phyloP scores from a whole-genome alignment of 2,329 filamentous ascomycete genomes.

The Pseudogymnoascus verrucosus region DNA sequence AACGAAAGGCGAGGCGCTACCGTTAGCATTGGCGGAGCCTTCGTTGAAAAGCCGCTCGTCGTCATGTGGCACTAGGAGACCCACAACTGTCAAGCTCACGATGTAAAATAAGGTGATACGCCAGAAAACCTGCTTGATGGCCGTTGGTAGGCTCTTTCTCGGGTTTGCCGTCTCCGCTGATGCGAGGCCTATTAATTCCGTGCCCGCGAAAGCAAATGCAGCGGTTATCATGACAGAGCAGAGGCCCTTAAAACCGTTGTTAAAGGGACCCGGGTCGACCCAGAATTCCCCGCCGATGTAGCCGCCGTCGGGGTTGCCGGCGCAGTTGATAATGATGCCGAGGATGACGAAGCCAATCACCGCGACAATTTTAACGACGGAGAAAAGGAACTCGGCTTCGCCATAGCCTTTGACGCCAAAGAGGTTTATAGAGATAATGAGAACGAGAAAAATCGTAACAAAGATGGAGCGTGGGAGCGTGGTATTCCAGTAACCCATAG shows the following conservation, averaged over 20 bases:
- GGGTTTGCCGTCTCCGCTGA: slow-evolving; percentile 72
- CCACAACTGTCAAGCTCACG: slow-evolving; percentile 70
- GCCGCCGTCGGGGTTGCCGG: slow-evolving; percentile 41
- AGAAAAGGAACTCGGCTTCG: slow-evolving; percentile 82
- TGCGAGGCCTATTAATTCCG: slow-evolving; percentile 67
- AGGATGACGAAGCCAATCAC: slow-evolving; percentile 56
- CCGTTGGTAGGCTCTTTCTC: slow-evolving; percentile 72
- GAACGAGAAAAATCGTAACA: slow-evolving; percentile 72
- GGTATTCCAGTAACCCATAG: slow-evolving; percentile 68
- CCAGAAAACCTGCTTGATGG: slow-evolving; percentile 93
- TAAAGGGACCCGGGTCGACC: slow-evolving; percentile 28
- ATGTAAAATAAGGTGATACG: slow-evolving; percentile 87
- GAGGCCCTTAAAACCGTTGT: slow-evolving; percentile 43
- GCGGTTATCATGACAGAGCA: slow-evolving; percentile 44
- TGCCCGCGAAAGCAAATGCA: slow-evolving; percentile 63
- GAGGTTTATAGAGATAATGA: slow-evolving; percentile 75
- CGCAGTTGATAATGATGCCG: slow-evolving; percentile 48
- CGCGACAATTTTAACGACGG: slow-evolving; percentile 76
- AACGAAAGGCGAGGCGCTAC: slow-evolving; percentile 73
- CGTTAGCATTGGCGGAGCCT: slow-evolving; percentile 27
- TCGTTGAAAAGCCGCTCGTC: slow-evolving; percentile 52
- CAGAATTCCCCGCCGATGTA: slow-evolving; percentile 39
- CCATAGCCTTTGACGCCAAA: slow-evolving; percentile 85
- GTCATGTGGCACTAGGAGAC: slow-evolving; percentile 70
- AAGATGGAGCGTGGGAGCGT: slow-evolving; percentile 53